Evolutionary conservation across 140 eudicot genomes (phyloP), one percentile per base, ranked within the genome.

Genomic region (Flaveria floridana): DNA sequence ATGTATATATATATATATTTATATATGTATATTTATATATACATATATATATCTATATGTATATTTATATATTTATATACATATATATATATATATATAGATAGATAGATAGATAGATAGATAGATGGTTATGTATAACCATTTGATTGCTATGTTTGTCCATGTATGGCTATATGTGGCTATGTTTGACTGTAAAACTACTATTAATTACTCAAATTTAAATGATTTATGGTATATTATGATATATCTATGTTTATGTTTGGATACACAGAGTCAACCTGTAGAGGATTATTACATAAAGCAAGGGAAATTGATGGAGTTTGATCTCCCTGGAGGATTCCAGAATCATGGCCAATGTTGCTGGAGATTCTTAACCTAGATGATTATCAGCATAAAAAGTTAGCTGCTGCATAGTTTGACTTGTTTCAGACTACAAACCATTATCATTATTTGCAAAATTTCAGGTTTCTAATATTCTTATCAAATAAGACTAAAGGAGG

Each of bases 321-420:
- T 91, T 72, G 86, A 86, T 76, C 82, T 91, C 7, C 95, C 94
- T 10, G 97, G 97, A 78, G 97, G 41, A 84, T 89, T 74, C 91
- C 95, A 5, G 96, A 91, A 76, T 85, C 97, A 4, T 91, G 89
- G 97, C 94, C 97, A 1, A 89, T 87, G 80, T 76, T 91, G 83
- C 76, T 91, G 52, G 92, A 91, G 75, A 87, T 81, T 55, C 89
- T 91, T 25, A 85, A 89, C 65, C 86, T 89, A 30, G 89, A 91
- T 64, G 94, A 91, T 26, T 87, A 82, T 7, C 89, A 89, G 58
- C 84, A 85, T 13, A 85, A 82, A 84, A 84, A 74, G 82, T 85
- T 88, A 51, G 89, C 90, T 15, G 86, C 84, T 20, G 96, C 88
- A 2, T 91, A 77, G 80, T 34, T 65, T 63, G 62, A 7, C 15